Evolutionary conservation across 2,329 filamentous ascomycete species (phyloP), one percentile per base, ranked within the genome.

Genomic region (Talaromyces sp.): DNA sequence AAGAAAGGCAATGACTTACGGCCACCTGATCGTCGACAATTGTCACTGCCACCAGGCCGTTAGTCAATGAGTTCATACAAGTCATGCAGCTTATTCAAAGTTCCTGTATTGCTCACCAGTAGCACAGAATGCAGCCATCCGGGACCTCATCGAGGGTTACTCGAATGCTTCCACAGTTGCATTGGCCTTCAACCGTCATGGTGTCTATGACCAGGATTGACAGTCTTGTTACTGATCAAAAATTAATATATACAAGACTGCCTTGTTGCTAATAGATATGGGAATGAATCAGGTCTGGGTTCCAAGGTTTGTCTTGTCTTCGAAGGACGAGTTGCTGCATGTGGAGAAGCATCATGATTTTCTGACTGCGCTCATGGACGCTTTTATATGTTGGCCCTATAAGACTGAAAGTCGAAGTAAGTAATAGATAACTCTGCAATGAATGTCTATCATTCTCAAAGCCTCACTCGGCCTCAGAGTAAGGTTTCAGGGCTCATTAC

Each of bases 131-230:
- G 19, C 27, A 61, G 29, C 27, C 27, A n/a, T 51, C 45, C 10
- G 58, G 58, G 11, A 31, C n/a, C 43, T 61, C 43, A n/a, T 61
- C 34, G 27, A 61, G 29, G 10, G 45, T 19, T 11, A 61, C 43
- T 25, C 31, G 27, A 38, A 61, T 51, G 45, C 25, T 51, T 2
- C 58, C 43, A 31, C 58, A 61, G 31, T 61, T 61, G 40, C 58
- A 61, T n/a, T 51, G 58, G 2, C 58, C 58, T 36, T 51, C 56
- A 29, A 31, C 56, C 34, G 25, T 45, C 56, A 59, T 59, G 56
- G 19, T 31, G 19, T 5, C 36, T 51, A 3, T 51, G 15, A 8
- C 29, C 7, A 29, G 45, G 22, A 15, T 49, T 49, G 45, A 49
- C 10, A 49, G 4, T 45, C 43, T 22, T 8, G 19, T 45, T 11